These are phyloP conservation scores for Fusarium zealandicum DNA, from an alignment of 2,329 filamentous ascomycete species.

Conservation along the genomic window DNA sequence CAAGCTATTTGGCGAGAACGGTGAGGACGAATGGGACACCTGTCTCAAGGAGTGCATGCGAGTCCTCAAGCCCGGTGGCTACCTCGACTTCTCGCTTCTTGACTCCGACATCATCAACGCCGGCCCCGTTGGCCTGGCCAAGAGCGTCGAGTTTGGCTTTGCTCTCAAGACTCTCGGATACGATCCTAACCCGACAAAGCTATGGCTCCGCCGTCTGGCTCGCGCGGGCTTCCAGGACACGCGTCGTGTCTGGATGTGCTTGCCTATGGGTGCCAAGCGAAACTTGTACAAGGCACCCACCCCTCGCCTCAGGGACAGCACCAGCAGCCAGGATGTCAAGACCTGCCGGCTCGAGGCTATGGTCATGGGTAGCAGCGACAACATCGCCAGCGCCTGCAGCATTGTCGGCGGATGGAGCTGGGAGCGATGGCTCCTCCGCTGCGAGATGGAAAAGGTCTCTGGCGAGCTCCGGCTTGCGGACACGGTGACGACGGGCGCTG, in stretches of 20 bases:
- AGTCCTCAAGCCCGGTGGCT: slow-evolving; percentile 90
- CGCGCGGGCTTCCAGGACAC: slow-evolving; percentile 80
- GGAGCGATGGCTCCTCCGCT: slow-evolving; percentile 94
- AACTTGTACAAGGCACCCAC: slow-evolving; percentile 43
- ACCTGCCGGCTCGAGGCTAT: slow-evolving; percentile 67
- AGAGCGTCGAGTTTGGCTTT: slow-evolving; percentile 91
- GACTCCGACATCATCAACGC: slow-evolving; percentile 91
- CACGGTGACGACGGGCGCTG: slow-evolving; percentile 58
- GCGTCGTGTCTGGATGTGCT: slow-evolving; percentile 85
- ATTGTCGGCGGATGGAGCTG: slow-evolving; percentile 88
- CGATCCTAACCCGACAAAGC: slow-evolving; percentile 82
- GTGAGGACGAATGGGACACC: slow-evolving; percentile 85
- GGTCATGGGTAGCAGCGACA: slow-evolving; percentile 71
- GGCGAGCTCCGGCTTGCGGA: slow-evolving; percentile 68
- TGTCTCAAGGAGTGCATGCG: slow-evolving; percentile 88
- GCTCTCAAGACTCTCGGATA: slow-evolving; percentile 89
- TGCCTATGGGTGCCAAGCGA: slow-evolving; percentile 74
- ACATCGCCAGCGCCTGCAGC: slow-evolving; percentile 78
- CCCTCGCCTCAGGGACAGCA: slow-evolving; percentile 46
- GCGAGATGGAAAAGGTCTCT: slow-evolving; percentile 80
- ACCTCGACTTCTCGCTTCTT: slow-evolving; percentile 88
- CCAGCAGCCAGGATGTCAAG: slow-evolving; percentile 51
- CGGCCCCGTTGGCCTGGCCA: slow-evolving; percentile 78
- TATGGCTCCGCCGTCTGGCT: slow-evolving; percentile 77
- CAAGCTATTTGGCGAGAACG: slow-evolving; percentile 72